These are phyloP conservation scores for Podospora fimiseda DNA, from an alignment of 495 filamentous ascomycete species.

Conservation along the genomic window DNA sequence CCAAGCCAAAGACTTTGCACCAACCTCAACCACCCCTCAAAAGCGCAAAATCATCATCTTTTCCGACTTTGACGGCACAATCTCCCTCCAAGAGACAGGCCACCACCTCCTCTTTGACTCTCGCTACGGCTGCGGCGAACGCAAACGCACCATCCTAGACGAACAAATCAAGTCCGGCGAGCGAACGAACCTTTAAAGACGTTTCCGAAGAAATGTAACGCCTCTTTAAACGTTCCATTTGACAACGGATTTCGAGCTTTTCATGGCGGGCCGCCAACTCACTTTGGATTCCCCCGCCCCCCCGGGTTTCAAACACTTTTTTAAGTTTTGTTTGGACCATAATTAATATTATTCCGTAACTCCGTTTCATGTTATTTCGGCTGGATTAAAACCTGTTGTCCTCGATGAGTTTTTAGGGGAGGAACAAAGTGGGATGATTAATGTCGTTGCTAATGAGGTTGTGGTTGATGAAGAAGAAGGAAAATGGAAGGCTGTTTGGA, in stretches of 20 bases:
- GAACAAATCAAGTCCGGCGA: slow-evolving; percentile 61
- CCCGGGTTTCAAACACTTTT: slow-evolving; percentile 58
- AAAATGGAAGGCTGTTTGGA: slow-evolving; percentile 65
- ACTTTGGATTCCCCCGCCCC: too few relatives aligned
- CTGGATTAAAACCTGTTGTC: slow-evolving; percentile 62
- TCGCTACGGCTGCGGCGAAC: slow-evolving; percentile 57
- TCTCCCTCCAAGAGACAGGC: slow-evolving; percentile 74
- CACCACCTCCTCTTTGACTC: slow-evolving; percentile 68
- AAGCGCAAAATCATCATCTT: slow-evolving; percentile 51
- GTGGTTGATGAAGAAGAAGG: slow-evolving; percentile 52
- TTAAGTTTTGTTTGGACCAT: slow-evolving; percentile 59
- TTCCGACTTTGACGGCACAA: slow-evolving; percentile 69
- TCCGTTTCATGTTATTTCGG: slow-evolving; percentile 68
- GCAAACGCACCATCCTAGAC: slow-evolving; percentile 53
- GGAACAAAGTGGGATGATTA: slow-evolving; percentile 45
- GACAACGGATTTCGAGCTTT: slow-evolving; percentile 67
- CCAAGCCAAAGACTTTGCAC: not conserved
- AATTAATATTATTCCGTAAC: too few relatives aligned
- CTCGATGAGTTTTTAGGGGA: slow-evolving; percentile 61
- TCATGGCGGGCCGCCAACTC: slow-evolving; percentile 58
- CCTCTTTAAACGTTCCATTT: slow-evolving; percentile 60
- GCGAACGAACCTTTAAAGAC: slow-evolving; percentile 65
- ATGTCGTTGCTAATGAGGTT: slow-evolving; percentile 69
- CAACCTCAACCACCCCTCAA: slow-evolving; percentile 6
- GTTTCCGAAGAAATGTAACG: slow-evolving; percentile 75